Base-by-base conservation (phyloP, 176 grass and related monocot genomes). In the Carex parvula region DNA sequence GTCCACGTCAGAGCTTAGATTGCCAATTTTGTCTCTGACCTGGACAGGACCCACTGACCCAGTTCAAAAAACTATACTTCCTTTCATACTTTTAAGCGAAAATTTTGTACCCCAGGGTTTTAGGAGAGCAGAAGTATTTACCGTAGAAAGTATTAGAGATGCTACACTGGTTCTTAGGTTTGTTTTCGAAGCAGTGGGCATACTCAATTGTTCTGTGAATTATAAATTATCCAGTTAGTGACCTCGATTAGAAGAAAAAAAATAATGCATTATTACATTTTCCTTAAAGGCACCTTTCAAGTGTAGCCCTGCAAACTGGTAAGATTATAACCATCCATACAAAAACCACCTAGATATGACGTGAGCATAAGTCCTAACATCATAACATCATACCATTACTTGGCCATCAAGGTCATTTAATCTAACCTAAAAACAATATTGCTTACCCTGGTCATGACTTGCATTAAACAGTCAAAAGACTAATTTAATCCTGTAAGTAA, bases 61-160 rank as follows among this genome's bases (percentile, higher is more conserved):
- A 68, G 65, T 37, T 35, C n/a, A 3, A 37, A 68, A 68, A 39
- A 4, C 5, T 17, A 39, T 11, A 8, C 14, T 37, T 5, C 5
- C 18, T 72, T 72, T 71, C 1, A 8, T n/a, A 74, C 17, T 70
- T 70, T 42, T 3, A 70, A 10, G 17, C 3, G n/a, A 0, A 70
- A 15, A 37, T 37, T 68, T 71, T 20, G 2, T 71, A 71, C 15
- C 8, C 3, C 17, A 71, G 37, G 37, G 37, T 78, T 66, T 12
- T 48, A 60, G 20, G 61, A n/a, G 64, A n/a, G 16, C 37, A 76
- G 3, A 8, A 81, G 50, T 84, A 64, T 84, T 60, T 93, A 98
- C 95, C 95, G 89, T 84, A 84, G 56, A 93, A 90, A 82, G 93
- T 93, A 88, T 80, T 90, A 16, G 92, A 91, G 86, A 98, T 95